Evolutionary conservation across 2,329 filamentous ascomycete genomes (phyloP).

Genomic region (Fusarium ambrosium): DNA sequence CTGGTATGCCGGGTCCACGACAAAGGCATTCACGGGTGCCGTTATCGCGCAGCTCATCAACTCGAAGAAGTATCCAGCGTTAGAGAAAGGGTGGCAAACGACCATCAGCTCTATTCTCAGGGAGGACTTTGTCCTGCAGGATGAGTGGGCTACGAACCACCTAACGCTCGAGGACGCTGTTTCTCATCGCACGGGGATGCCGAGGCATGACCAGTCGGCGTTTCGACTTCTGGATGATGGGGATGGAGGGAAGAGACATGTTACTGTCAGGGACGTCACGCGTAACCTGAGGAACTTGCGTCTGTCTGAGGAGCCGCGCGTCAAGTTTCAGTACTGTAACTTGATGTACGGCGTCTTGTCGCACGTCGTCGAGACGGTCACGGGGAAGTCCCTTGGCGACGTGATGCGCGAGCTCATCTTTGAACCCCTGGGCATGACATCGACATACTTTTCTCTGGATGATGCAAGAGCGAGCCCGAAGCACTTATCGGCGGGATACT

Average conservation of each 20-base stretch:
- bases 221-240: slow-evolving; percentile 43
- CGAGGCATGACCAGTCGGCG: slow-evolving; percentile 55
- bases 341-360: slow-evolving; percentile 62
- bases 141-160: slow-evolving; percentile 60
- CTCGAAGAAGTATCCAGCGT: slow-evolving; percentile 49
- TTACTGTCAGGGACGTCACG: slow-evolving; percentile 53
- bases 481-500: slow-evolving; percentile 59
- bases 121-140: slow-evolving; percentile 65
- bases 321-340: slow-evolving; percentile 64
- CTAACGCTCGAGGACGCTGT: slow-evolving; percentile 68
- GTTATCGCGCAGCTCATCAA: slow-evolving; percentile 64
- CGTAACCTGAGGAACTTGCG: slow-evolving; percentile 61
- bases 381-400: slow-evolving; percentile 53
- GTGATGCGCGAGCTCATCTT: slow-evolving; percentile 60
- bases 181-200: slow-evolving; percentile 65
- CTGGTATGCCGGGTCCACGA: slow-evolving; percentile 68
- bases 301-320: slow-evolving; percentile 59
- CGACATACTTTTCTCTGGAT: slow-evolving; percentile 53
- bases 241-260: slow-evolving; percentile 45
- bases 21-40: slow-evolving; percentile 68
- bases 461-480: slow-evolving; percentile 44
- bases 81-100: slow-evolving; percentile 60
- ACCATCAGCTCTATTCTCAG: slow-evolving; percentile 61
- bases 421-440: slow-evolving; percentile 61
- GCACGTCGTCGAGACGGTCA: slow-evolving; percentile 61